Conservation (phyloP, 2,329 filamentous ascomycete species). For the Trichophyton equinum region DNA sequence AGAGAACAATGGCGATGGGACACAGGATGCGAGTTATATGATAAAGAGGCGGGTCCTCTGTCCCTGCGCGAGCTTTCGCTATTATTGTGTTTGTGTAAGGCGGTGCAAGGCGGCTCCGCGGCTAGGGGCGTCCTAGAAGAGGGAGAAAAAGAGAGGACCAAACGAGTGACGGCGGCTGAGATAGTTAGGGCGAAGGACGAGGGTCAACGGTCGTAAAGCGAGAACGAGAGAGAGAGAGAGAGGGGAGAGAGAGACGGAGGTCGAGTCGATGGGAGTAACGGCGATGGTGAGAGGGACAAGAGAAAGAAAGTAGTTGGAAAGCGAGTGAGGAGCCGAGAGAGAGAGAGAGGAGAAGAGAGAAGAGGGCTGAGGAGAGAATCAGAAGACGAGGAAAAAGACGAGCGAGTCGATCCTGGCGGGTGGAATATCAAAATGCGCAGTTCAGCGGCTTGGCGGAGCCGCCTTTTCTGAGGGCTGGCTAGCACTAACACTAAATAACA, state of each 20-base stretch:
- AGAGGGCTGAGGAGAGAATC: neutral
- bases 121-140: neutral
- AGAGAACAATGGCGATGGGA: neutral
- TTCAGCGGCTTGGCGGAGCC: neutral
- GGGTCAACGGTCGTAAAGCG: neutral
- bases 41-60: neutral
- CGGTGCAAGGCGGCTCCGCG: conserved; percentile 1
- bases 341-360: neutral
- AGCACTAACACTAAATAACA: neutral
- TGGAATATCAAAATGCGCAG: conserved; percentile 1
- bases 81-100: neutral
- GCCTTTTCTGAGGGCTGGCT: neutral
- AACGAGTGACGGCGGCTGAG: neutral
- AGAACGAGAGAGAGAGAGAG: neutral
- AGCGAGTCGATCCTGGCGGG: neutral
- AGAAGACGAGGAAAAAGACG: neutral
- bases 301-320: neutral
- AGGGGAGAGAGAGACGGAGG: neutral
- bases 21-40: neutral
- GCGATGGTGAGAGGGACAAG: neutral
- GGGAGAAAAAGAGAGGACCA: neutral
- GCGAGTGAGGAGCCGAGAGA: neutral
- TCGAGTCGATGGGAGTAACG: neutral
- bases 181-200: neutral
- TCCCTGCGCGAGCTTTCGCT: neutral